phyloP scores from a whole-genome alignment of 2,329 filamentous ascomycete species.

The Fusarium stilboides region DNA sequence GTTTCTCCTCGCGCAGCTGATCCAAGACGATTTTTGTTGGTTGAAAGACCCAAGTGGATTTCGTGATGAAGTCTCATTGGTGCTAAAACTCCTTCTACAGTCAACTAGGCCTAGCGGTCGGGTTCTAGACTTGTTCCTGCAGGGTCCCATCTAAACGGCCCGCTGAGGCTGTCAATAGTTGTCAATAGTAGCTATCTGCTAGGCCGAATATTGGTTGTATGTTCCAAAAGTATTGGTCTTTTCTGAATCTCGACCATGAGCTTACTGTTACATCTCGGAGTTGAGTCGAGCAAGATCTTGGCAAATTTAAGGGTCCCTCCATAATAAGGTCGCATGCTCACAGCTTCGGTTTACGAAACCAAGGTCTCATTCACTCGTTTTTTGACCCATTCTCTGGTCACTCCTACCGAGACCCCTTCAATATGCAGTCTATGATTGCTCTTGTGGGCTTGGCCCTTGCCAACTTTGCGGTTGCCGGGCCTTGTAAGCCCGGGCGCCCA shows the following conservation, averaged over 20 bases:
- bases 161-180: constrained; percentile 8
- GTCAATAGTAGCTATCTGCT: not conserved
- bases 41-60: too few relatives aligned
- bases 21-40: too few relatives aligned
- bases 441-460: not conserved
- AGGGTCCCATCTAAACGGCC: not conserved
- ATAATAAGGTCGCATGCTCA: not conserved
- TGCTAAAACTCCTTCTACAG: too few relatives aligned
- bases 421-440: not conserved
- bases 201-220: not conserved
- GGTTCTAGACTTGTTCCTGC: constrained; percentile 3
- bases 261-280: not conserved
- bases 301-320: not conserved
- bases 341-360: rapidly evolving
- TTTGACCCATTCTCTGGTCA: rapidly evolving
- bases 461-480: not conserved
- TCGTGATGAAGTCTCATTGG: too few relatives aligned
- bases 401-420: too few relatives aligned
- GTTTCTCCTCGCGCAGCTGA: too few relatives aligned
- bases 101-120: too few relatives aligned
- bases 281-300: not conserved
- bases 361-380: not conserved
- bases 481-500: not conserved
- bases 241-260: not conserved
- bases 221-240: not conserved